These are phyloP conservation scores for Selaginella tamariscina DNA, from an alignment of 75 land plant species.

Conservation along the genomic window DNA sequence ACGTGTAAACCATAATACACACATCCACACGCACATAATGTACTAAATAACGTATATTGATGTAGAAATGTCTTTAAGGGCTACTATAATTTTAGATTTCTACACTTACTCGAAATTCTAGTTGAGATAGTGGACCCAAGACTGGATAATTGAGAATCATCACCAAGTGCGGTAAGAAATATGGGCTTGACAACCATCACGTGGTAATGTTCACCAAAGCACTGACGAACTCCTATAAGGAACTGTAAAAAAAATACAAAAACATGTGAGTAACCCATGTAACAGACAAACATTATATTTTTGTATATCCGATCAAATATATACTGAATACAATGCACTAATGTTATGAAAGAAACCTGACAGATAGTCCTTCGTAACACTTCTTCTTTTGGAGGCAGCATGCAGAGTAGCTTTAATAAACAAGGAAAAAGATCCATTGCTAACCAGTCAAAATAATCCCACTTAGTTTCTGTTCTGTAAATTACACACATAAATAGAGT, in stretches of 20 bases:
- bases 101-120: conserved; percentile 51
- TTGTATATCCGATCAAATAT: too few relatives aligned
- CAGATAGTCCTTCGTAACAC: conserved; percentile 40
- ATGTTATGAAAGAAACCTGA: too few relatives aligned
- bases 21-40: not conserved
- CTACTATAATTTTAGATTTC: not conserved
- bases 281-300: not conserved
- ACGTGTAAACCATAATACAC: too few relatives aligned
- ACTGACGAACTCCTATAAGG: conserved; percentile 39
- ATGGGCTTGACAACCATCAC: conserved; percentile 62
- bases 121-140: conserved; percentile 20
- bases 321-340: not conserved
- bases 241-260: conserved; percentile 35
- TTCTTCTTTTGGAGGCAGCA: conserved; percentile 77
- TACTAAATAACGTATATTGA: not conserved
- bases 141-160: conserved; percentile 37
- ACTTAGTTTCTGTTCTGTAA: conserved; percentile 47
- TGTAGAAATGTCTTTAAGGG: not conserved
- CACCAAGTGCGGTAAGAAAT: conserved; percentile 67
- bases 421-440: conserved; percentile 59
- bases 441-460: conserved; percentile 88
- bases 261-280: not conserved
- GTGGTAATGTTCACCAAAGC: conserved; percentile 54
- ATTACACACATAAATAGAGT: too few relatives aligned
- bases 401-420: conserved; percentile 58